These are phyloP conservation scores for Penicillium silybi DNA, from an alignment of 495 filamentous ascomycete genomes.

Conservation along the genomic window DNA sequence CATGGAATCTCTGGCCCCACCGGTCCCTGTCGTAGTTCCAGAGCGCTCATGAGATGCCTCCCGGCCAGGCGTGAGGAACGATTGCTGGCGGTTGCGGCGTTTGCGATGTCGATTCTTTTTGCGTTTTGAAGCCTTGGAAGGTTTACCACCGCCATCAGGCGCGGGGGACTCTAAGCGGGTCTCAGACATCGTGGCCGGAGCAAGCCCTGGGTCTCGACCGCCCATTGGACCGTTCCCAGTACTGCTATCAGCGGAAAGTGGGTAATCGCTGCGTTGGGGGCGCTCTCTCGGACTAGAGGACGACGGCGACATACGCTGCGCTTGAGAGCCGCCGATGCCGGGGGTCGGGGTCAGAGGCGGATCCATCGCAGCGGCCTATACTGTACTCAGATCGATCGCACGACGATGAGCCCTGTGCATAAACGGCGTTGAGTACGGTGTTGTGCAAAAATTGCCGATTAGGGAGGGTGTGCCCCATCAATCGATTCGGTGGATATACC, in stretches of 20 bases:
- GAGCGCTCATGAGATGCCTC: conserved; percentile 27
- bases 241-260: conserved; percentile 20
- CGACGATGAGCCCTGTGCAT: background rate
- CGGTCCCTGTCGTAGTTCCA: conserved; percentile 16
- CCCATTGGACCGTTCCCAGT: conserved; percentile 21
- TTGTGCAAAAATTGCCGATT: background rate
- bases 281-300: conserved; percentile 13
- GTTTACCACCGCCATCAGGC: conserved; percentile 19
- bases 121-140: conserved; percentile 30
- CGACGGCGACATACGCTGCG: conserved; percentile 8
- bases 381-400: background rate
- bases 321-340: conserved; percentile 3
- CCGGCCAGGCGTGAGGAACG: conserved; percentile 27
- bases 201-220: conserved; percentile 8
- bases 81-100: conserved; percentile 39
- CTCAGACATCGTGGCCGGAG: conserved; percentile 18
- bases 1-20: conserved; percentile 25
- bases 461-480: background rate
- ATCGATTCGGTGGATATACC: background rate
- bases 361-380: conserved; percentile 10
- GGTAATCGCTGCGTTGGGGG: conserved; percentile 15
- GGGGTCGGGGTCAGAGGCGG: conserved; percentile 16
- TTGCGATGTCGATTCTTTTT: conserved; percentile 41
- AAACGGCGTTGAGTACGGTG: background rate
- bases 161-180: conserved; percentile 24